Conservation (phyloP, 2,329 filamentous ascomycete species). For the Fusarium sororula region DNA sequence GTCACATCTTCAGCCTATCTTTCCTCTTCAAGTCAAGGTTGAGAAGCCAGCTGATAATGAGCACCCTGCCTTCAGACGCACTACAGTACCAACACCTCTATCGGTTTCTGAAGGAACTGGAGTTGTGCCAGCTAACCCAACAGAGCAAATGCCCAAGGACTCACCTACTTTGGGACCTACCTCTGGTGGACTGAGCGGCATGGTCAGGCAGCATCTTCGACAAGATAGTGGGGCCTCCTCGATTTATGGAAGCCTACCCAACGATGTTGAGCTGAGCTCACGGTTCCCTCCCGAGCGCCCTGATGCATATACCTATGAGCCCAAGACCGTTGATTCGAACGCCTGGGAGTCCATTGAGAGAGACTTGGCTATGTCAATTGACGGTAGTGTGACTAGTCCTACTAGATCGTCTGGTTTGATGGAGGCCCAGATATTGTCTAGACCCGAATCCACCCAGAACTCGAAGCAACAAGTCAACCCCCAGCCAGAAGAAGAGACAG, state of each 20-base stretch:
- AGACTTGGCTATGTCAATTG: constrained; percentile 40
- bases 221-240: constrained; percentile 84
- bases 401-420: constrained; percentile 32
- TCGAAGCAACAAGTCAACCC: constrained; percentile 50
- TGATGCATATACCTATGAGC: constrained; percentile 33
- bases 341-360: constrained; percentile 56
- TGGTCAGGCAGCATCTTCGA: constrained; percentile 86
- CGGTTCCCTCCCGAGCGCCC: constrained; percentile 50
- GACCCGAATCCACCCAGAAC: constrained; percentile 10
- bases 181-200: constrained; percentile 72
- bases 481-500: constrained; percentile 60
- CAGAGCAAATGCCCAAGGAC: constrained; percentile 55
- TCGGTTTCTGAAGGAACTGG: constrained; percentile 41
- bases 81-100: constrained; percentile 56
- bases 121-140: not conserved
- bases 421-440: constrained; percentile 19
- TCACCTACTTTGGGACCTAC: constrained; percentile 82
- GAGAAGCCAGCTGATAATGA: constrained; percentile 62
- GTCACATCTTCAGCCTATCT: constrained; percentile 6
- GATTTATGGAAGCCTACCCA: constrained; percentile 66
- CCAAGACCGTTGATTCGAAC: constrained; percentile 49
- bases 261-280: constrained; percentile 44
- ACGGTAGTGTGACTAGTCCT: constrained; percentile 35
- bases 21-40: constrained; percentile 50
- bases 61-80: constrained; percentile 63